Base-by-base conservation (phyloP, 148 eudicot genomes). In the Vaccinium macrocarpon region DNA sequence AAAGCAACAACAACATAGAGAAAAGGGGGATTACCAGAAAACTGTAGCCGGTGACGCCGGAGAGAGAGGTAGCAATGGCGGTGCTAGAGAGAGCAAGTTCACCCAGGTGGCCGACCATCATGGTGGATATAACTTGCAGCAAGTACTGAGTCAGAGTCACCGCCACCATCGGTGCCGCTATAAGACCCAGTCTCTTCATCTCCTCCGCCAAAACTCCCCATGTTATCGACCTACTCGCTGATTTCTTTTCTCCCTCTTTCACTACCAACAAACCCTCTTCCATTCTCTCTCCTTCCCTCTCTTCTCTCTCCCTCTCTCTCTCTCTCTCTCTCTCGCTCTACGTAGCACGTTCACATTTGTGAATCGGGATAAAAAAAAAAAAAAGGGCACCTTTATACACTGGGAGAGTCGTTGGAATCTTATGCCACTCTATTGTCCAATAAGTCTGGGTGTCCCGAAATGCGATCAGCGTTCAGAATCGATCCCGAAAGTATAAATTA, bases 61-160 rank as follows among this genome's bases (percentile, higher is more conserved):
- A 66, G 51, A 92, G 88, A 35, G 95, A 92, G 78, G 88, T 38
- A 84, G 95, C 95, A 14, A 92, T 81, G 83, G 95, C 90, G 46
- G 92, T 84, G 83, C 95, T 90, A 2, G 95, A 84, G 38, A 92
- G 93, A n/a, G 86, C 64, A 11, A 92, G 90, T 48, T 90, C 89
- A 35, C 90, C 91, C 1, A 92, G 91, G 80, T 92, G 95, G 50
- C 95, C 95, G 1, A 90, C 93, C 92, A 92, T 91, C 89, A 85
- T 91, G n/a, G 87, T 77, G 1, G 86, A 88, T 0, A 90, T 77
- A 46, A 89, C 88, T 78, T 88, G 92, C 25, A 92, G 32, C 82
- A 90, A 52, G 73, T 83, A 91, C 46, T 85, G 87, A 0, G 91
- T 83, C 27, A 88, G 23, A 2, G 73, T 81, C 18, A 89, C 91